A percentile compares a stretch with the other conserved stretches of the same genome.
Evolutionary conservation across 257 asterid species (phyloP).

Genomic region (Leptodermis oblonga): DNA sequence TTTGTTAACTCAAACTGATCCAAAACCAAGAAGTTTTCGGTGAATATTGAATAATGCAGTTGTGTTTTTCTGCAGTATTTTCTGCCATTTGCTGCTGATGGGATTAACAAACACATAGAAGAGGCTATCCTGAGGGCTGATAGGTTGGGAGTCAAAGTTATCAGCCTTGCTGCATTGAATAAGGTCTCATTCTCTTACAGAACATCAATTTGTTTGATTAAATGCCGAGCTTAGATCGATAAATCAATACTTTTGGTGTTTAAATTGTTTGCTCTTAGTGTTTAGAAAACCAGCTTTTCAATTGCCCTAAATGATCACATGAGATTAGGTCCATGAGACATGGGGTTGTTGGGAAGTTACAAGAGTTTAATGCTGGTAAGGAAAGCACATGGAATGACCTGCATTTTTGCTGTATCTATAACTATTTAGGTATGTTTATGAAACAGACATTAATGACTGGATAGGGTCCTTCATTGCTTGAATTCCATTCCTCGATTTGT

Average conservation of each 20-base stretch:
- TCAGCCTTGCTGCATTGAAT: constrained; percentile 94
- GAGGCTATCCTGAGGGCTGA: constrained; percentile 87
- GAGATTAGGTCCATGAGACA: constrained; percentile 1
- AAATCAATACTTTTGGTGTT: neutral
- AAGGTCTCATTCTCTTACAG: constrained; percentile 46
- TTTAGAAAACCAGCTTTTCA: no score
- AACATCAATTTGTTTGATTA: neutral
- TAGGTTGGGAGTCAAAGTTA: constrained; percentile 81
- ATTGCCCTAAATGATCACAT: neutral
- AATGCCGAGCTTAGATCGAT: neutral
- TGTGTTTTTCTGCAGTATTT: constrained; percentile 52
- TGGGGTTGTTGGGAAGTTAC: constrained; percentile 10
- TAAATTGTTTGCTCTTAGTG: no score
- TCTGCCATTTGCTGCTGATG: constrained; percentile 77
- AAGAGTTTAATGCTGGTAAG: constrained; percentile 12
- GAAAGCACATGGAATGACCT: constrained; percentile 13
- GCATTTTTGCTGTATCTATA: constrained; percentile 1
- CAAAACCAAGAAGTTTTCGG: neutral
- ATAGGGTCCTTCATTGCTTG: neutral
- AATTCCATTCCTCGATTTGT: no score
- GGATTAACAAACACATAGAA: constrained; percentile 76
- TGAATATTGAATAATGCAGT: neutral
- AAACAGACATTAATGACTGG: constrained; percentile 3
- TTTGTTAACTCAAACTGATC: constrained; percentile 9
- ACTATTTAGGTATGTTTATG: neutral